These are phyloP conservation scores for Pseudogymnoascus sp. DNA, from an alignment of 2,329 filamentous ascomycete species.

Conservation along the genomic window DNA sequence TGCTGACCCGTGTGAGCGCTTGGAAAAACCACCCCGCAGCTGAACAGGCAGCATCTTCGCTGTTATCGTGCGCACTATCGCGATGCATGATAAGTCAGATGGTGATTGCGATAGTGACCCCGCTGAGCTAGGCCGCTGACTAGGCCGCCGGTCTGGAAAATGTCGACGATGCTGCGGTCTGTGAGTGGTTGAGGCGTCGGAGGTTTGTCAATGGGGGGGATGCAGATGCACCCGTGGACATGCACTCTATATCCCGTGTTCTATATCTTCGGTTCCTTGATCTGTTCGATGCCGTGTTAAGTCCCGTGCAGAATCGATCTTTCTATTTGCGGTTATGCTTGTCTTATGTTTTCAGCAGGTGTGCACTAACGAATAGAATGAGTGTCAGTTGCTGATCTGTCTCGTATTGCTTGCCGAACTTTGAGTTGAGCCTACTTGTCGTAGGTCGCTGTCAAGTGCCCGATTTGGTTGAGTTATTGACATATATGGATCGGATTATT, in stretches of 20 bases:
- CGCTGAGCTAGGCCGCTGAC: background rate
- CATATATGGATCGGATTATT: background rate
- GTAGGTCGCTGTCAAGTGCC: background rate
- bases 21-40: background rate
- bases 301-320: background rate
- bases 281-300: conserved; percentile 3
- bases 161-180: background rate
- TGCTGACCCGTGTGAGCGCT: background rate
- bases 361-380: background rate
- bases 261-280: background rate
- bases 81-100: conserved; percentile 1
- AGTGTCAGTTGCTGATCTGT: background rate
- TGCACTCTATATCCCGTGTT: conserved; percentile 2
- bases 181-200: background rate
- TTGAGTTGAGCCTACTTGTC: background rate
- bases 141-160: background rate
- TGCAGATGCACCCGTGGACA: background rate
- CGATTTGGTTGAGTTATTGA: background rate
- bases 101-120: background rate
- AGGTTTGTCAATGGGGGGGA: background rate
- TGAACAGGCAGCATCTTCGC: background rate
- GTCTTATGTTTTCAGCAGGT: background rate
- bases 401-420: background rate
- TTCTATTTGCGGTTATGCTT: background rate
- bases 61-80: background rate